Evolutionary conservation across 768 basidiomycete genomes (phyloP).

Genomic region (Russula sp.): DNA sequence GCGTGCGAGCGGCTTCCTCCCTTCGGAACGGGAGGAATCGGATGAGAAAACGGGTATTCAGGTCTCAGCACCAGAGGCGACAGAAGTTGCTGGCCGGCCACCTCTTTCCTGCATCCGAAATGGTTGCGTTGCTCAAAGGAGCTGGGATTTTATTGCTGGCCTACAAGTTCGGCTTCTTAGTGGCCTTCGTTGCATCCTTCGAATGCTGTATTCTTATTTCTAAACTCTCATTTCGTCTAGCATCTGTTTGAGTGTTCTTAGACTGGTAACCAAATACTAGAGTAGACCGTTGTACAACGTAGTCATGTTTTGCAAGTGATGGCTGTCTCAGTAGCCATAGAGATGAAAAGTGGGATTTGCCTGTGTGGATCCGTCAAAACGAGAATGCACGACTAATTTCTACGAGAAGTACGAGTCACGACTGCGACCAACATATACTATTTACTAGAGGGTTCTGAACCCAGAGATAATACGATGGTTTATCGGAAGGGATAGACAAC

Average conservation of each 20-base stretch:
- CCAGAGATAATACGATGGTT: too few species aligned
- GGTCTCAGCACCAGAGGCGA: background rate
- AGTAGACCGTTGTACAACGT: background rate
- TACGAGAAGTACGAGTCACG: too few species aligned
- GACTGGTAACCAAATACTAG: background rate
- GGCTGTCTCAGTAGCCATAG: too few species aligned
- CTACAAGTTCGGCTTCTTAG: constrained; percentile 17
- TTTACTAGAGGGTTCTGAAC: too few species aligned
- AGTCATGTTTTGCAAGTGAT: background rate
- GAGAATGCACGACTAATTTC: too few species aligned
- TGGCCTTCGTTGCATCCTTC: constrained; percentile 10
- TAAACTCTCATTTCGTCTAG: constrained; percentile 7
- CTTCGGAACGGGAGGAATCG: constrained; percentile 5
- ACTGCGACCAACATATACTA: too few species aligned
- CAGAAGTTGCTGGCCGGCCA: background rate
- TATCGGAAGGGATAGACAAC: too few species aligned
- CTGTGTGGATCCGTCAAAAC: too few species aligned
- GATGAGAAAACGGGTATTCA: background rate
- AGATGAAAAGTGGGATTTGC: too few species aligned
- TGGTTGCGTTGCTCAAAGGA: constrained; percentile 1
- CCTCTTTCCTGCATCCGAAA: background rate
- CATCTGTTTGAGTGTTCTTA: background rate
- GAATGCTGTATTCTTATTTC: constrained; percentile 8
- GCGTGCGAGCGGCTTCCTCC: constrained; percentile 27
- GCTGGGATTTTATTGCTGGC: constrained; percentile 5